These are phyloP conservation scores for Lithocarpus polystachyus DNA, from an alignment of 306 rosid species.

Conservation along the genomic window DNA sequence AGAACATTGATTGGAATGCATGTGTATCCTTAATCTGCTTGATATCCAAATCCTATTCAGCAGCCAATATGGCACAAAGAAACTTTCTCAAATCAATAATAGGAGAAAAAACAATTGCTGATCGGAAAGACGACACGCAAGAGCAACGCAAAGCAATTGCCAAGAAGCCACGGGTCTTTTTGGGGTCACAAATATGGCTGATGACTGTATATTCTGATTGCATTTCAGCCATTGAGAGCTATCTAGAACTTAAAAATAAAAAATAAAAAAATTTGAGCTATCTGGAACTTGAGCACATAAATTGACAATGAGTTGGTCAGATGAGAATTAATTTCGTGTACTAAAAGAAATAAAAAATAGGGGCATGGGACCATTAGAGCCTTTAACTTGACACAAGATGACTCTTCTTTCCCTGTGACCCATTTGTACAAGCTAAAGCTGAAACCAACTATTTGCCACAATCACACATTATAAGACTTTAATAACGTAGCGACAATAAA, in stretches of 20 bases:
- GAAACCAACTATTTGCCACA: not conserved
- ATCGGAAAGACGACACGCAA: not conserved
- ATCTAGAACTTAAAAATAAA: not conserved
- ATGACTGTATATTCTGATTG: not conserved
- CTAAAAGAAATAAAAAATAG: constrained; percentile 13
- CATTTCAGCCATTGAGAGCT: not conserved
- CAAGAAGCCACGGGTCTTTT: not conserved
- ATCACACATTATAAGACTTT: not conserved
- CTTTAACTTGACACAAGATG: constrained; percentile 31
- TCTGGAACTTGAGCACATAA: not conserved
- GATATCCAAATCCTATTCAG: too few relatives aligned
- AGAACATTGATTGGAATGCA: too few relatives aligned
- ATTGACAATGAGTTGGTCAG: not conserved
- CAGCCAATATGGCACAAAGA: too few relatives aligned
- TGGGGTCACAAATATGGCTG: not conserved
- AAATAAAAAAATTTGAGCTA: not conserved
- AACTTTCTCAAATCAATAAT: too few relatives aligned
- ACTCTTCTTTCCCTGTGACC: constrained; percentile 4
- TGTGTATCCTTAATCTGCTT: too few relatives aligned
- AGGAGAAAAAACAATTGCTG: too few relatives aligned
- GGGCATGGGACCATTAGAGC: constrained; percentile 12
- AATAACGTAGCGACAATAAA: not conserved
- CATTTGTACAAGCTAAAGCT: constrained; percentile 20
- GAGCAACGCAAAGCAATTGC: not conserved
- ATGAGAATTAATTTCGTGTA: constrained; percentile 25